These are phyloP conservation scores for Mycena galericulata DNA, from an alignment of 768 basidiomycete genomes.

Conservation along the genomic window DNA sequence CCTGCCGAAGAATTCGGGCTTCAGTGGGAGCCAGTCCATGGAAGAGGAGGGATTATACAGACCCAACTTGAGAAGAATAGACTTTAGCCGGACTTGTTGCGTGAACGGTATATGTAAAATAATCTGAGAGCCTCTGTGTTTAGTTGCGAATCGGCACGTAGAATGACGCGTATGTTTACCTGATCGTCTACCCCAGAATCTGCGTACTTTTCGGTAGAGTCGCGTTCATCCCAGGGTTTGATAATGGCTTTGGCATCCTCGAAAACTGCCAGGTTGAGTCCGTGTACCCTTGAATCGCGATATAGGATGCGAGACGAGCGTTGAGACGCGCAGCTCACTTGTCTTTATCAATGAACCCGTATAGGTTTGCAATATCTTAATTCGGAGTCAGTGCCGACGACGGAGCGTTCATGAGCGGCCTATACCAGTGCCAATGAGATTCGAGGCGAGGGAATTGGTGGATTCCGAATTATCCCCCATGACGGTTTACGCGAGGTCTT, in stretches of 20 bases:
- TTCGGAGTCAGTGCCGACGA: conserved; percentile 1
- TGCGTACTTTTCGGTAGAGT: conserved; percentile 71
- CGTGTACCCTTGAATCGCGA: conserved; percentile 72
- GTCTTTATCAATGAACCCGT: conserved; percentile 70
- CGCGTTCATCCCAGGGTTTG: conserved; percentile 86
- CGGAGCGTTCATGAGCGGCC: neutral
- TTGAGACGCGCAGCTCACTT: conserved; percentile 59
- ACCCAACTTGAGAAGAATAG: conserved; percentile 84
- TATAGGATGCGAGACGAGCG: conserved; percentile 35
- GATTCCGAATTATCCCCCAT: conserved; percentile 42
- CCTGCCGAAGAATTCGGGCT: conserved; percentile 53
- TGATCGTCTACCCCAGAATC: conserved; percentile 91
- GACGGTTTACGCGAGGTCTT: neutral
- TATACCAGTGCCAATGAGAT: conserved; percentile 52
- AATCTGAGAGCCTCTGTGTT: conserved; percentile 57
- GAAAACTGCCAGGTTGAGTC: conserved; percentile 83
- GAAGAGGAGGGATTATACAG: conserved; percentile 35
- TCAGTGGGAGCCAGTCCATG: conserved; percentile 9
- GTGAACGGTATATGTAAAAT: conserved; percentile 87
- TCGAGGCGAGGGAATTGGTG: conserved; percentile 57
- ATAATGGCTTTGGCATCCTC: conserved; percentile 83
- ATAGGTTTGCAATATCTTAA: conserved; percentile 66
- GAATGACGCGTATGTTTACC: conserved; percentile 52
- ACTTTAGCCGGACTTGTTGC: conserved; percentile 80
- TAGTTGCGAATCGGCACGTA: conserved; percentile 23